phyloP scores from a whole-genome alignment of 2,329 filamentous ascomycete species.

The Cladosporium sp. region DNA sequence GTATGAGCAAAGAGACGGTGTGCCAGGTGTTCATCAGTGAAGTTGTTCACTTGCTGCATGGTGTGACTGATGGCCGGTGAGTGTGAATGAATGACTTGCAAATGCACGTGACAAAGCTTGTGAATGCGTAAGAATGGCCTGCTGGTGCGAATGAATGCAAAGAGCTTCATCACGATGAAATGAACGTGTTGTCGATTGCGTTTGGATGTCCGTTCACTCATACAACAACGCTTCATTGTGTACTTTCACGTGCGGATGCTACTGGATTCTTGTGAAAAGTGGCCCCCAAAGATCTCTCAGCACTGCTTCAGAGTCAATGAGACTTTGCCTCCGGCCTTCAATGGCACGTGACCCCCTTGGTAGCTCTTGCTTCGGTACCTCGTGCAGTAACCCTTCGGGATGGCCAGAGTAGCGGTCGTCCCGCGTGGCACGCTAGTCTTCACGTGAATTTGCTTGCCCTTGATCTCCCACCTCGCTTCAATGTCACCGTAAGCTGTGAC shows the following conservation, averaged over 20 bases:
- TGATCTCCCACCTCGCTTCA: constrained; percentile 28
- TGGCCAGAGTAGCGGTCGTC: neutral
- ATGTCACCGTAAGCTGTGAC: constrained; percentile 32
- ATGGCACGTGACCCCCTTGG: neutral
- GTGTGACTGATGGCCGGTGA: neutral
- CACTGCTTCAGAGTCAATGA: neutral
- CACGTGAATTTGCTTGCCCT: neutral
- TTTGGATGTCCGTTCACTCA: neutral
- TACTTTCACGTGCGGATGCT: neutral
- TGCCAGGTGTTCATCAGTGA: neutral
- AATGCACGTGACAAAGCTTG: neutral
- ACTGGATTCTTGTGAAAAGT: neutral
- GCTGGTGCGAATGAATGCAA: neutral
- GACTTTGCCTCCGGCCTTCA: neutral
- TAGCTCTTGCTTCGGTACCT: constrained; percentile 8
- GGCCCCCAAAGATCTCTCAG: neutral
- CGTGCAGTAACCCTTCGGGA: constrained; percentile 12
- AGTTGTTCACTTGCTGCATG: neutral
- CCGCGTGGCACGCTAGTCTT: constrained; percentile 8
- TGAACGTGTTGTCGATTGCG: neutral
- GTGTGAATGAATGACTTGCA: neutral
- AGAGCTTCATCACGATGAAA: neutral
- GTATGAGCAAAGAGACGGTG: neutral
- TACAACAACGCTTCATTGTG: neutral
- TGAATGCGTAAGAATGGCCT: neutral